Percentiles rank a stretch among this genome's conserved stretches.
Conservation (phyloP, 2,329 filamentous ascomycete species). For the Paecilomyces dactylethromorphus region DNA sequence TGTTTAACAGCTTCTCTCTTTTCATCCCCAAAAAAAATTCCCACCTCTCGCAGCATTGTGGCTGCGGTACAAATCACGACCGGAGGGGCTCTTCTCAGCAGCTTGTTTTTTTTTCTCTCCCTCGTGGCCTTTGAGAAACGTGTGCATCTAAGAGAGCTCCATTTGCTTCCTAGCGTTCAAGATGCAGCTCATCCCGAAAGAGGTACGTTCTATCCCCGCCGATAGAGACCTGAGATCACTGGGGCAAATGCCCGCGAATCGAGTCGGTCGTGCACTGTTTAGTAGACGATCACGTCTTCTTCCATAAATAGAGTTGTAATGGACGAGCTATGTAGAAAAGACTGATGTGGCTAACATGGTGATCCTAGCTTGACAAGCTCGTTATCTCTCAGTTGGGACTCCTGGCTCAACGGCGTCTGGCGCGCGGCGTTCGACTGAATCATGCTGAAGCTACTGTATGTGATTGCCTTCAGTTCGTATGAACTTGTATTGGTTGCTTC, state of each 20-base stretch:
- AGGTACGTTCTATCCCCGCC: slow-evolving; percentile 24
- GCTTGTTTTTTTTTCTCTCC: not conserved
- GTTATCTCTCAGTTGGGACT: slow-evolving; percentile 81
- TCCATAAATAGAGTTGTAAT: not conserved
- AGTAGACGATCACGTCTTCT: not conserved
- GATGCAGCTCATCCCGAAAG: slow-evolving; percentile 43
- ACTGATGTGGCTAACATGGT: not conserved
- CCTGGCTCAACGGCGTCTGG: slow-evolving; percentile 80
- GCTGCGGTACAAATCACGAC: not conserved
- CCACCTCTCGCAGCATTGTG: not conserved
- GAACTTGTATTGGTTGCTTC: not conserved
- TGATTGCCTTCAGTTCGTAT: slow-evolving; percentile 1
- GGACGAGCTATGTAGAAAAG: not conserved
- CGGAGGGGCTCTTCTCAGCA: not conserved
- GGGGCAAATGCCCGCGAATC: not conserved
- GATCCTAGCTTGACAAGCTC: slow-evolving; percentile 81
- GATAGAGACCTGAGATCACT: not conserved
- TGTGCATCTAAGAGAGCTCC: not conserved
- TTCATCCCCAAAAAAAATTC: no score
- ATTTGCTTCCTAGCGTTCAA: slow-evolving; percentile 4
- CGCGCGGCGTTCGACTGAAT: slow-evolving; percentile 81
- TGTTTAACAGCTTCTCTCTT: slow-evolving; percentile 7
- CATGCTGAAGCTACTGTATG: slow-evolving; percentile 77
- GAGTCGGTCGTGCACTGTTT: not conserved
- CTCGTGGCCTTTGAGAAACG: not conserved